Percentiles rank a stretch among this genome's conserved stretches.
phyloP scores from a whole-genome alignment of 176 grass and related monocot species.

The Carex scoparia region DNA sequence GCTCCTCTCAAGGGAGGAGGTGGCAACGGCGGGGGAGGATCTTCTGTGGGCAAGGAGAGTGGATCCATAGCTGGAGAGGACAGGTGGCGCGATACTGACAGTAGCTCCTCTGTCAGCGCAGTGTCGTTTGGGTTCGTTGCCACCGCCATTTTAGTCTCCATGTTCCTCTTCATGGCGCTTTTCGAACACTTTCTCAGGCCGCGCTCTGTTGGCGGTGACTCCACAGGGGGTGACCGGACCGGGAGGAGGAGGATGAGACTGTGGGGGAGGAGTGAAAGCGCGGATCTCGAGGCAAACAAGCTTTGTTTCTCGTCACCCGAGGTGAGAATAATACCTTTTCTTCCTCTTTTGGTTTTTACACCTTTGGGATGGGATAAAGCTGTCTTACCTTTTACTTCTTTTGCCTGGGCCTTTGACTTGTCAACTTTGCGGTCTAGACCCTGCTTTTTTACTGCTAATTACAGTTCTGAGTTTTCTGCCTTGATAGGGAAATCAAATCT shows the following conservation, averaged over 20 bases:
- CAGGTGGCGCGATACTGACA: slow-evolving; percentile 69
- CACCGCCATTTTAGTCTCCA: slow-evolving; percentile 91
- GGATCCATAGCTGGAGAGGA: slow-evolving; percentile 30
- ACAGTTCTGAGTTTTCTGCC: neutral
- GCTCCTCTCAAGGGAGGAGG: slow-evolving; percentile 9
- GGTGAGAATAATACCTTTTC: neutral
- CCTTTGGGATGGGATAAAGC: slow-evolving; percentile 18
- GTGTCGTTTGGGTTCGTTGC: slow-evolving; percentile 98
- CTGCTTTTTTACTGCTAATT: neutral
- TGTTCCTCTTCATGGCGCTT: slow-evolving; percentile 97
- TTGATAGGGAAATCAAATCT: neutral
- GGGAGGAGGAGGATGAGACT: neutral
- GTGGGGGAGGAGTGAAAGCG: slow-evolving; percentile 6
- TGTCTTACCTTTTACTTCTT: slow-evolving; percentile 40
- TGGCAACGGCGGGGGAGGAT: slow-evolving; percentile 24
- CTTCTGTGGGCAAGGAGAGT: slow-evolving; percentile 14
- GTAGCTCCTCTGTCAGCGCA: slow-evolving; percentile 54
- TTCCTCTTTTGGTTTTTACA: neutral
- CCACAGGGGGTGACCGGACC: neutral
- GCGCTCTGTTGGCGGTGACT: slow-evolving; percentile 8
- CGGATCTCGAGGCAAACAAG: slow-evolving; percentile 29
- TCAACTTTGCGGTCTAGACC: slow-evolving; percentile 29
- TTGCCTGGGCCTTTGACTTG: slow-evolving; percentile 27
- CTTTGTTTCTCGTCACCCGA: slow-evolving; percentile 18
- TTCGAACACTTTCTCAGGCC: slow-evolving; percentile 77